Conservation (phyloP, 768 basidiomycete species). For the Tephrocybe rancida region DNA sequence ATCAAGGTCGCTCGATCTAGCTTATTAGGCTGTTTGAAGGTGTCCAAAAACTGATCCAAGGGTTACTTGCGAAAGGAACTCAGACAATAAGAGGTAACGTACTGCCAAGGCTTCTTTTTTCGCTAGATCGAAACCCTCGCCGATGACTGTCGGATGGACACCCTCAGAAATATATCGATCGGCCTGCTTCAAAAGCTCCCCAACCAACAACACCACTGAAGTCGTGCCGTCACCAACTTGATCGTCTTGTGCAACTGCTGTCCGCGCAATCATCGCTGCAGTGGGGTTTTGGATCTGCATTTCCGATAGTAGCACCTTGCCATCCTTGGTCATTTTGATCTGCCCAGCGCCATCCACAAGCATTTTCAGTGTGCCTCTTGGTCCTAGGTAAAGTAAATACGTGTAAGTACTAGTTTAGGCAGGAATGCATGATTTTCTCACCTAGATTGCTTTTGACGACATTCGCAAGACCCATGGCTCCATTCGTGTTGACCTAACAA, state of each 20-base stretch:
- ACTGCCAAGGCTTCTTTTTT: slow-evolving; percentile 94
- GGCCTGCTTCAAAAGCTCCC: slow-evolving; percentile 94
- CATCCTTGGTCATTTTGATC: slow-evolving; percentile 99
- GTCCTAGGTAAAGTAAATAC: slow-evolving; percentile 54
- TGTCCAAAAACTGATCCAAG: slow-evolving; percentile 80
- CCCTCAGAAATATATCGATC: slow-evolving; percentile 98
- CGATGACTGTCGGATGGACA: slow-evolving; percentile 96
- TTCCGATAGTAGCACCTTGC: slow-evolving; percentile 96
- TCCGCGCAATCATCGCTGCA: slow-evolving; percentile 98
- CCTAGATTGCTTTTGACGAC: slow-evolving; percentile 98
- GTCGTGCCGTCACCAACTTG: slow-evolving; percentile 99
- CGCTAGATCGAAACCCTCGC: slow-evolving; percentile 93
- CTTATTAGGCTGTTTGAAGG: slow-evolving; percentile 76
- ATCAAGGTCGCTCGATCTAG: slow-evolving; percentile 91
- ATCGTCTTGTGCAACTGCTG: slow-evolving; percentile 98
- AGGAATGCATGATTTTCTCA: slow-evolving; percentile 33
- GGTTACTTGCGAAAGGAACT: slow-evolving; percentile 1
- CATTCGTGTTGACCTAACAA: slow-evolving; percentile 82
- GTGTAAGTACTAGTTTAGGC: background rate
- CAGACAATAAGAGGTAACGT: slow-evolving; percentile 30
- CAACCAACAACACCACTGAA: slow-evolving; percentile 93
- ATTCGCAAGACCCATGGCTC: slow-evolving; percentile 95
- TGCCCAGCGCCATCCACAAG: slow-evolving; percentile 97
- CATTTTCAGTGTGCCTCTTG: slow-evolving; percentile 98
- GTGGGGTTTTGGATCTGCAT: slow-evolving; percentile 99